Evolutionary conservation across 345 rosid species (phyloP), one percentile per base, ranked within the genome.

Genomic region (Capsella bursapastoris): DNA sequence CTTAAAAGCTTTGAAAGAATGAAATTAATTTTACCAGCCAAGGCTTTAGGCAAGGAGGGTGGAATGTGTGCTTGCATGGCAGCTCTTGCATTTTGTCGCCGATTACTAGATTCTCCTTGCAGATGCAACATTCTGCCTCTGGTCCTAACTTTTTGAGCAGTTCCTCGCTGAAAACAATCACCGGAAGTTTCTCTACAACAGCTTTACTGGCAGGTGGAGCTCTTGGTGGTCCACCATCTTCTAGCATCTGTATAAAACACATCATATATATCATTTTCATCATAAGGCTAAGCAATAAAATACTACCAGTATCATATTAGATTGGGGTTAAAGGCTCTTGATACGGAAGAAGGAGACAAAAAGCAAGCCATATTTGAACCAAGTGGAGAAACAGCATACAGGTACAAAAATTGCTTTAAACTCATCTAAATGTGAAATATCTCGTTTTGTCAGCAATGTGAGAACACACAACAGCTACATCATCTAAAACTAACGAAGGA

Each of bases 141-240:
- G 75, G 68, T 64, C 92, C 96, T 2, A 90, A 70, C 75, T 75
- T 88, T 66, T 77, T 82, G 78, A 95, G 76, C 71, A 88, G 74
- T 18, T 88, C 97, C 65, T 86, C 88, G 1, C 84, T 83, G 47
- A 90, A 83, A 9, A 75, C 72, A 68, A 90, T 78, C 14, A 92
- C 82, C 0, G 99, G 97, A 66, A 92, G 97, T 79, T 92, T 92
- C 10, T 92, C 96, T 6, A 95, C 88, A 27, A 86, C 96, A 82
- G 89, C 93, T 85, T 90, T 92, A 78, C 99, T 92, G 10, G 97
- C 97, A 22, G 99, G 97, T 44, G 99, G 98, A 28, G 69, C 97
- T 83, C 84, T 90, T 35, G 82, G 82, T 44, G 88, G 92, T 62
- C 77, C 88, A 57, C 68, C 85, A 48, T 82, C 80, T 28, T 78